Evolutionary conservation across 2,329 filamentous ascomycete genomes (phyloP).

Genomic region (Fusarium guadeloupense): DNA sequence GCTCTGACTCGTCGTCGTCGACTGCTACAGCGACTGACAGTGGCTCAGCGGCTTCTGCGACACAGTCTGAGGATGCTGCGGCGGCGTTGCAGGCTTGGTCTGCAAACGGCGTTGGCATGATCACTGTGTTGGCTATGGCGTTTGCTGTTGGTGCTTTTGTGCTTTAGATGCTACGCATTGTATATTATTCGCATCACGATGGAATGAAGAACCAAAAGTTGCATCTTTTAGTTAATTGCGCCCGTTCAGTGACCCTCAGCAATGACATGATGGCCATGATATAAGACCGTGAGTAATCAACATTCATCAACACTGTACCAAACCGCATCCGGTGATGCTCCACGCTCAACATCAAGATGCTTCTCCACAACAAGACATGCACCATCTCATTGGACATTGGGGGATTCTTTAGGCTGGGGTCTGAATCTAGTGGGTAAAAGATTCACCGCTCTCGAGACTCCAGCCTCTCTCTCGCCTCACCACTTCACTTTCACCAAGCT

Average conservation of each 20-base stretch:
- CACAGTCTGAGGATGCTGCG: conserved; percentile 39
- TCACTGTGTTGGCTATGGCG: conserved; percentile 44
- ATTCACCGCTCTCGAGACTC: conserved; percentile 29
- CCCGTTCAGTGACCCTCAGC: background rate
- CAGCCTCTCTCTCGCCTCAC: conserved; percentile 3
- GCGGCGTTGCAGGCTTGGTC: conserved; percentile 39
- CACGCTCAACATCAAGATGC: conserved; percentile 17
- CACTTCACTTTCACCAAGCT: background rate
- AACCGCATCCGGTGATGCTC: conserved; percentile 30
- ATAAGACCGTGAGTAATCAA: background rate
- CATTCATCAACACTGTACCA: conserved; percentile 14
- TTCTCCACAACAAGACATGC: conserved; percentile 30
- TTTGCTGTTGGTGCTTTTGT: conserved; percentile 45
- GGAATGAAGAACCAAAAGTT: background rate
- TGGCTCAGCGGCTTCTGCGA: conserved; percentile 30
- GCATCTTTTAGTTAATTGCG: background rate
- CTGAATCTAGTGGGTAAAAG: conserved; percentile 7
- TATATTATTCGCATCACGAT: conserved; percentile 5
- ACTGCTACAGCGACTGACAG: conserved; percentile 34
- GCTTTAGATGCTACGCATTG: conserved; percentile 32
- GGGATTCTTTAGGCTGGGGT: background rate
- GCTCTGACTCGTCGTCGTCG: conserved; percentile 9
- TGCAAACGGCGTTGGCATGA: conserved; percentile 28
- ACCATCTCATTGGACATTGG: conserved; percentile 22
- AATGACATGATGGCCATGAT: background rate